phyloP scores from a whole-genome alignment of 176 grass and related monocot species.

The sorghum (Sorghum bicolor) region DNA sequence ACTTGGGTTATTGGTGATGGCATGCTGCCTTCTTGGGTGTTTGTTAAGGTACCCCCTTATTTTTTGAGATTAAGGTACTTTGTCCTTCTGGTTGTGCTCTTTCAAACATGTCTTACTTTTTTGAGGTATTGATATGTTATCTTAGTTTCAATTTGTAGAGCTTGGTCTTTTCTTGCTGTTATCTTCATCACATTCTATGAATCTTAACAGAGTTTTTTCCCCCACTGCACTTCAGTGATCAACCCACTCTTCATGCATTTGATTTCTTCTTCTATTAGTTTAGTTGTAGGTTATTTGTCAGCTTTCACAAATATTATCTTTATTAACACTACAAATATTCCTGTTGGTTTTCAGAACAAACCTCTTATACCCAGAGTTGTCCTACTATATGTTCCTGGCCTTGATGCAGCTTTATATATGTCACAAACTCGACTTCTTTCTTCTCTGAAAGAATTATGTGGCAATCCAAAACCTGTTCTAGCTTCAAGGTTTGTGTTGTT shows the following conservation, averaged over 20 bases:
- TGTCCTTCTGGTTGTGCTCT: constrained; percentile 3
- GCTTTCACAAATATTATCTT: background rate
- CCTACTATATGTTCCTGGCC: constrained; percentile 87
- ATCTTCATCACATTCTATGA: background rate
- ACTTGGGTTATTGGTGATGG: constrained; percentile 93
- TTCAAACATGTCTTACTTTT: background rate
- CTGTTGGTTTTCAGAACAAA: constrained; percentile 67
- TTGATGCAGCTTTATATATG: constrained; percentile 94
- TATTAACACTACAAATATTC: constrained; percentile 12
- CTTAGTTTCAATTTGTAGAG: background rate
- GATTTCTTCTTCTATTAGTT: background rate
- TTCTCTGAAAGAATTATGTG: constrained; percentile 73
- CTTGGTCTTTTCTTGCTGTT: background rate
- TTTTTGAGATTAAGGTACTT: constrained; percentile 88
- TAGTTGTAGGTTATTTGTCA: background rate
- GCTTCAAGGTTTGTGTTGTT: constrained; percentile 80
- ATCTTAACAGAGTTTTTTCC: background rate
- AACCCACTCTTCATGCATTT: background rate
- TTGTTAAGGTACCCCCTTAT: constrained; percentile 91
- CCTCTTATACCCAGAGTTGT: constrained; percentile 86
- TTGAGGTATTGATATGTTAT: background rate
- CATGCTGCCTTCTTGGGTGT: constrained; percentile 80
- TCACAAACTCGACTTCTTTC: constrained; percentile 49
- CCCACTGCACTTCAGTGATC: background rate
- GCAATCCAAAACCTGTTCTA: constrained; percentile 87